Evolutionary conservation across 345 rosid species (phyloP).

Genomic region (Stellera chamaejasme): DNA sequence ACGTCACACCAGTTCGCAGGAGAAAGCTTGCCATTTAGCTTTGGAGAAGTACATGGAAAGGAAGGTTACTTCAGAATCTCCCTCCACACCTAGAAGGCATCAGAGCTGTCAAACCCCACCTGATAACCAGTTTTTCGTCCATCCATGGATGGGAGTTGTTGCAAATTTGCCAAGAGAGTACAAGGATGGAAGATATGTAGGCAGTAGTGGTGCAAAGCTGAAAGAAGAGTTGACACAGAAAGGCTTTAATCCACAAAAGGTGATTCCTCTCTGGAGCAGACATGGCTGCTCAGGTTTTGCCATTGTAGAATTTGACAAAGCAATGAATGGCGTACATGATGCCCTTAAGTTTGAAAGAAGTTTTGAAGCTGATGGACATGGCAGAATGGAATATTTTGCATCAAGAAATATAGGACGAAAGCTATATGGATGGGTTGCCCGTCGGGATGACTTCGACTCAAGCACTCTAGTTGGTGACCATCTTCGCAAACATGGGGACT

Average conservation of each 20-base stretch:
- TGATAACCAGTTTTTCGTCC: slow-evolving; percentile 31
- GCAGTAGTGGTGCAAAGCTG: slow-evolving; percentile 48
- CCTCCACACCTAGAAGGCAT: neutral
- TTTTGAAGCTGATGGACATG: slow-evolving; percentile 26
- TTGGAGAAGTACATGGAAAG: slow-evolving; percentile 33
- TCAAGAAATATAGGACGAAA: slow-evolving; percentile 23
- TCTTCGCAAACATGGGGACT: slow-evolving; percentile 43
- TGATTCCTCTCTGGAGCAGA: slow-evolving; percentile 47
- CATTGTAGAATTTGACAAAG: slow-evolving; percentile 50
- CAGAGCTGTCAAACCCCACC: neutral
- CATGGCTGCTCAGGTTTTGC: slow-evolving; percentile 59
- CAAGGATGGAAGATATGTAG: slow-evolving; percentile 33
- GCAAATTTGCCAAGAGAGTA: slow-evolving; percentile 47
- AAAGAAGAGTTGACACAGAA: slow-evolving; percentile 33
- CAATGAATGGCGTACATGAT: slow-evolving; percentile 44
- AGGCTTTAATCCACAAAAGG: slow-evolving; percentile 63
- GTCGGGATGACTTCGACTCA: slow-evolving; percentile 40
- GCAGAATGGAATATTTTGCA: slow-evolving; percentile 37
- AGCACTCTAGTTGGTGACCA: slow-evolving; percentile 27
- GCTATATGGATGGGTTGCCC: slow-evolving; percentile 65
- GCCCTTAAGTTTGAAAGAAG: slow-evolving; percentile 54
- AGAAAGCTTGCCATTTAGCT: slow-evolving; percentile 41
- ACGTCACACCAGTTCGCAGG: slow-evolving; percentile 17
- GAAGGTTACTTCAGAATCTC: slow-evolving; percentile 8
- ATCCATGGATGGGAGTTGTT: slow-evolving; percentile 63